These are phyloP conservation scores for Kuraishia floccosa DNA, from an alignment of 805 yeast species.

Conservation along the genomic window DNA sequence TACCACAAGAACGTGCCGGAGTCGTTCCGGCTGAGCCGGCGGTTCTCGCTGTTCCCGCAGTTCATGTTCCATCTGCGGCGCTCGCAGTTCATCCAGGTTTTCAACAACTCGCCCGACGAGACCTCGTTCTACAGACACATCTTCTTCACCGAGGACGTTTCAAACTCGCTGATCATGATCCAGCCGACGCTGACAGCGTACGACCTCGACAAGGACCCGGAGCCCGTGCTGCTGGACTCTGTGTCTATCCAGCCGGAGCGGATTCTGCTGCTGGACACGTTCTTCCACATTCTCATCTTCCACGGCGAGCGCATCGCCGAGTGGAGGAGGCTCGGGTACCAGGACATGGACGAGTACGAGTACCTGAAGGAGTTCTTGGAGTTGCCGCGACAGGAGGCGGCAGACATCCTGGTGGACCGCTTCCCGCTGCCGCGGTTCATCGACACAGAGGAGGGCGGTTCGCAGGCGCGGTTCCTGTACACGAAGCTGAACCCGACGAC, in stretches of 20 bases:
- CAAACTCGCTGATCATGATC: conserved; percentile 52
- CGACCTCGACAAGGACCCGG: conserved; percentile 46
- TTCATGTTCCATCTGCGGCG: conserved; percentile 58
- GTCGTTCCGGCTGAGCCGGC: conserved; percentile 37
- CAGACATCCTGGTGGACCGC: conserved; percentile 50
- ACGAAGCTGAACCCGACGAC: conserved; percentile 62
- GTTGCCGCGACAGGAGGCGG: conserved; percentile 54
- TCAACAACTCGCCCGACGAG: conserved; percentile 66
- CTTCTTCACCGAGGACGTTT: conserved; percentile 48
- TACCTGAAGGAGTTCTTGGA: conserved; percentile 49
- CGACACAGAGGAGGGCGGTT: conserved; percentile 68
- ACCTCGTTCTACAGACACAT: conserved; percentile 54
- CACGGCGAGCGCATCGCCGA: conserved; percentile 59
- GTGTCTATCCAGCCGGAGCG: conserved; percentile 45
- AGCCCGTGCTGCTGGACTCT: conserved; percentile 54
- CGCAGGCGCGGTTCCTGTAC: conserved; percentile 62
- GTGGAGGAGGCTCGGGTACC: conserved; percentile 57
- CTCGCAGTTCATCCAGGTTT: conserved; percentile 53
- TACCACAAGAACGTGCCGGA: conserved; percentile 33
- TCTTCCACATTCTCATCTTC: conserved; percentile 56
- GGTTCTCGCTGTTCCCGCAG: conserved; percentile 49
- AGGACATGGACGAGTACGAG: conserved; percentile 46
- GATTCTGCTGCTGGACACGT: conserved; percentile 52
- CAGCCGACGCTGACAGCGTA: conserved; percentile 58
- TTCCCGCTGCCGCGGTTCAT: conserved; percentile 65